Percentiles rank a stretch among this genome's conserved stretches.
phyloP scores from a whole-genome alignment of 2,329 filamentous ascomycete species.

The Fusarium heterosporum region DNA sequence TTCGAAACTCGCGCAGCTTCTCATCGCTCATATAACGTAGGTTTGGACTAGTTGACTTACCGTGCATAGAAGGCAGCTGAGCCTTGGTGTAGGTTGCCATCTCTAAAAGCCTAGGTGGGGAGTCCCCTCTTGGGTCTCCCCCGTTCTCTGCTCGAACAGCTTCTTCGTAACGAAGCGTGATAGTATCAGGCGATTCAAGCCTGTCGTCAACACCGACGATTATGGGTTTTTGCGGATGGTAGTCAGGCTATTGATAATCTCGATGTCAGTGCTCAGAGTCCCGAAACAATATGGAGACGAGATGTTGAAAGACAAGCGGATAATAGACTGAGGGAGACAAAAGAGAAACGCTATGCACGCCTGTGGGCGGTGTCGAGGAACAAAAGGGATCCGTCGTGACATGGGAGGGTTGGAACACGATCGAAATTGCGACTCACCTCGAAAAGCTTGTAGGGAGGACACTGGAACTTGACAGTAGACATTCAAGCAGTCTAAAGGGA shows the following conservation, averaged over 20 bases:
- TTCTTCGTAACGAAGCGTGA: slow-evolving; percentile 68
- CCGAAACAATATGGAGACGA: slow-evolving; percentile 37
- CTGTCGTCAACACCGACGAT: slow-evolving; percentile 67
- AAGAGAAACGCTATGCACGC: slow-evolving; percentile 29
- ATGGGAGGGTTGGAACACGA: slow-evolving; percentile 49
- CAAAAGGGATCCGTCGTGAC: slow-evolving; percentile 38
- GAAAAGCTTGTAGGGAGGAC: slow-evolving; percentile 68
- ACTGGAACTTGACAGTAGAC: slow-evolving; percentile 69
- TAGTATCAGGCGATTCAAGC: slow-evolving; percentile 68
- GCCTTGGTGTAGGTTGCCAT: slow-evolving; percentile 77
- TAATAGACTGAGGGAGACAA: slow-evolving; percentile 17
- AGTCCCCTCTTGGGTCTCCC: slow-evolving; percentile 67
- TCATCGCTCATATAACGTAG: slow-evolving; percentile 40
- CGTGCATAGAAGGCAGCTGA: slow-evolving; percentile 80
- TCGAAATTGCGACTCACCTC: slow-evolving; percentile 64
- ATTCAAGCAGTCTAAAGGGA: slow-evolving; percentile 62
- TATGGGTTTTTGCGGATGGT: slow-evolving; percentile 66
- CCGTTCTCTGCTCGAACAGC: slow-evolving; percentile 64
- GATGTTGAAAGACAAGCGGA: slow-evolving; percentile 29
- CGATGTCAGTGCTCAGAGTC: slow-evolving; percentile 45
- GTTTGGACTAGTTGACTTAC: slow-evolving; percentile 65
- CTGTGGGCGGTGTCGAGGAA: slow-evolving; percentile 27
- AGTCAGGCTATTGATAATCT: slow-evolving; percentile 59
- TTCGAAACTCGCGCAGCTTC: slow-evolving; percentile 19
- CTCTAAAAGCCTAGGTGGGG: slow-evolving; percentile 57